A percentile compares a stretch with the other conserved stretches of the same genome.
These are phyloP conservation scores for Adenanthera pavonina DNA, from an alignment of 306 rosid species.

Conservation along the genomic window DNA sequence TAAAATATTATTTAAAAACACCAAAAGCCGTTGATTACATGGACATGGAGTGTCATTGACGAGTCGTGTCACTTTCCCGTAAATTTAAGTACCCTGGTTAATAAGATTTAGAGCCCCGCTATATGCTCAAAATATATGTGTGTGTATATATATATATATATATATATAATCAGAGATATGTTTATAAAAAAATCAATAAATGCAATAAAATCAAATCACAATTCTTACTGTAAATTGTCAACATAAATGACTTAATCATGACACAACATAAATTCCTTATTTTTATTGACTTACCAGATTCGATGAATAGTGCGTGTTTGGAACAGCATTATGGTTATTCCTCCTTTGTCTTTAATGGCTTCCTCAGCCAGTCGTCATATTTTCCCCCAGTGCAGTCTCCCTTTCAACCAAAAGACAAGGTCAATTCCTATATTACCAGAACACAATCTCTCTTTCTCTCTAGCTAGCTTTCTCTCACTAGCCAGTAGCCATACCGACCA, in stretches of 20 bases:
- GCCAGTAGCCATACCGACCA: conserved; percentile 14
- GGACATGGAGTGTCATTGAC: background rate
- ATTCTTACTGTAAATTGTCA: background rate
- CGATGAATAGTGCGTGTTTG: background rate
- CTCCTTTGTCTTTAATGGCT: background rate
- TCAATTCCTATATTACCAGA: background rate
- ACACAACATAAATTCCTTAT: background rate
- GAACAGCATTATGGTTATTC: background rate
- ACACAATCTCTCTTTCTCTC: background rate
- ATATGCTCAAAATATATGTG: too few species aligned
- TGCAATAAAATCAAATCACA: background rate
- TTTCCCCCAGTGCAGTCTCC: conserved; percentile 5
- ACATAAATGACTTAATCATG: background rate
- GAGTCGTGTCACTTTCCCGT: background rate
- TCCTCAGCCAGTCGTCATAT: conserved; percentile 2
- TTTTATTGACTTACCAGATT: background rate
- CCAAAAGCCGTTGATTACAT: too few species aligned
- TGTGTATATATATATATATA: background rate
- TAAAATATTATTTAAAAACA: too few species aligned
- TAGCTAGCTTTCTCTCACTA: background rate
- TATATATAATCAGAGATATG: background rate
- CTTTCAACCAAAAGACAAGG: background rate
- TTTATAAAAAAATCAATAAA: background rate
- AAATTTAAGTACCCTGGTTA: background rate
- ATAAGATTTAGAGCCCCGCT: background rate